These are phyloP conservation scores for Cerrena zonata DNA, from an alignment of 1,284 basidiomycete genomes.

Conservation along the genomic window DNA sequence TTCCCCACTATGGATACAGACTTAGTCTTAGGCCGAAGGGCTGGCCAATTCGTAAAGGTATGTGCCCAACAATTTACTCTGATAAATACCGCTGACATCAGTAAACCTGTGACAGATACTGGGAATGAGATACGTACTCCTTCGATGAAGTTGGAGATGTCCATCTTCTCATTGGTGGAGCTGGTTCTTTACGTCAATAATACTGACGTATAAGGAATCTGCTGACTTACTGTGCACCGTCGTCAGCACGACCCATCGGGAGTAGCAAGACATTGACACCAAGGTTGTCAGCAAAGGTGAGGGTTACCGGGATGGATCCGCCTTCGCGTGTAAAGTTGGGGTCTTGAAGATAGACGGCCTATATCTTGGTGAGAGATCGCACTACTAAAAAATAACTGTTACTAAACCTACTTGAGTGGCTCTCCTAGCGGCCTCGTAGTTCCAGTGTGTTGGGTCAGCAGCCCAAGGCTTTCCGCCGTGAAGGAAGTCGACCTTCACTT, in stretches of 20 bases:
- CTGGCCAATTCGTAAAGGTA: constrained; percentile 18
- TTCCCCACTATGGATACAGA: no score
- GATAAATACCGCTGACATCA: constrained; percentile 2
- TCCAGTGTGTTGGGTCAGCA: constrained; percentile 83
- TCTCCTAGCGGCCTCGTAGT: constrained; percentile 84
- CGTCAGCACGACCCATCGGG: constrained; percentile 90
- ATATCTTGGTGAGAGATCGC: constrained; percentile 1
- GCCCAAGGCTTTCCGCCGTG: constrained; percentile 92
- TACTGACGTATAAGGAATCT: neutral
- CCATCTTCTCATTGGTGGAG: constrained; percentile 95
- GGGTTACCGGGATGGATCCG: constrained; percentile 91
- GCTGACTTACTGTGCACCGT: constrained; percentile 78
- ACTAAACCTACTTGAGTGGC: constrained; percentile 58
- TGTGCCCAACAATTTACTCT: constrained; percentile 17
- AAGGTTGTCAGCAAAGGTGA: constrained; percentile 89
- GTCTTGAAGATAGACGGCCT: constrained; percentile 75
- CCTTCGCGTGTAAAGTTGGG: constrained; percentile 88
- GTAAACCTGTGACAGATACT: neutral
- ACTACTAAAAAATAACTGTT: neutral
- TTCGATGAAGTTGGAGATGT: constrained; percentile 87
- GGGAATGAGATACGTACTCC: constrained; percentile 49
- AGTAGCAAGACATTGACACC: constrained; percentile 79
- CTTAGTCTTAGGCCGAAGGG: no score
- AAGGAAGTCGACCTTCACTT: constrained; percentile 57
- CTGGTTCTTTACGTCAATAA: constrained; percentile 32